Conservation (phyloP, 352 stramenopile species). For the Peronospora farinosa region DNA sequence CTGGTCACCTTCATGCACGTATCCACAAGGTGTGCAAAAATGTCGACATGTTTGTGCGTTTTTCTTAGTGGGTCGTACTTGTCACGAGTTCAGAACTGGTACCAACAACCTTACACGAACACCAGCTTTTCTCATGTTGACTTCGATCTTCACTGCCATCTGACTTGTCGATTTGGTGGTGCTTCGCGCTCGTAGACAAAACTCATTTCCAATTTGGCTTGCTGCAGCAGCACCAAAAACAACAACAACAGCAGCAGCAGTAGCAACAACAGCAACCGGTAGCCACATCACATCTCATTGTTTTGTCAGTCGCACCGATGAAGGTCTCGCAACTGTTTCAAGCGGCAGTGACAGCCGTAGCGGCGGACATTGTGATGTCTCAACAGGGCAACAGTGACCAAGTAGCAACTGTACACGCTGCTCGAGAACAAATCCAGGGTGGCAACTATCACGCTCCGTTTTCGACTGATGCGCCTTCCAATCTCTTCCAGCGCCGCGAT, state of each 20-base stretch:
- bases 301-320: slow-evolving; percentile 11
- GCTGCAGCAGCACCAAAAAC: neutral
- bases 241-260: neutral
- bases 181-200: slow-evolving; percentile 9
- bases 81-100: slow-evolving; percentile 4
- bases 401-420: slow-evolving; percentile 20
- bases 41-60: slow-evolving; percentile 12
- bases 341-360: slow-evolving; percentile 10
- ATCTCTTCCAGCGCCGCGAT: slow-evolving; percentile 48
- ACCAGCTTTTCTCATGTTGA: slow-evolving; percentile 1
- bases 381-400: slow-evolving; percentile 17
- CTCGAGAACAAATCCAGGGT: slow-evolving; percentile 5
- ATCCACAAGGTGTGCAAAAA: slow-evolving; percentile 14
- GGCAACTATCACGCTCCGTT: slow-evolving; percentile 37
- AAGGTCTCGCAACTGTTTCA: slow-evolving; percentile 29
- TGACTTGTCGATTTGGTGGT: slow-evolving; percentile 9
- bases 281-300: slow-evolving; percentile 4
- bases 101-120: neutral
- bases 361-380: slow-evolving; percentile 19
- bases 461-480: slow-evolving; percentile 38
- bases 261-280: slow-evolving; percentile 8
- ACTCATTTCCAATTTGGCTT: slow-evolving; percentile 30
- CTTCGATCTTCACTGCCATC: slow-evolving; percentile 4
- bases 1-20: slow-evolving; percentile 11
- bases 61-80: slow-evolving; percentile 19